A percentile compares a stretch with the other conserved stretches of the same genome.
These are phyloP conservation scores for Penicillium olsonii DNA, from an alignment of 2,329 filamentous ascomycete genomes.

Conservation along the genomic window DNA sequence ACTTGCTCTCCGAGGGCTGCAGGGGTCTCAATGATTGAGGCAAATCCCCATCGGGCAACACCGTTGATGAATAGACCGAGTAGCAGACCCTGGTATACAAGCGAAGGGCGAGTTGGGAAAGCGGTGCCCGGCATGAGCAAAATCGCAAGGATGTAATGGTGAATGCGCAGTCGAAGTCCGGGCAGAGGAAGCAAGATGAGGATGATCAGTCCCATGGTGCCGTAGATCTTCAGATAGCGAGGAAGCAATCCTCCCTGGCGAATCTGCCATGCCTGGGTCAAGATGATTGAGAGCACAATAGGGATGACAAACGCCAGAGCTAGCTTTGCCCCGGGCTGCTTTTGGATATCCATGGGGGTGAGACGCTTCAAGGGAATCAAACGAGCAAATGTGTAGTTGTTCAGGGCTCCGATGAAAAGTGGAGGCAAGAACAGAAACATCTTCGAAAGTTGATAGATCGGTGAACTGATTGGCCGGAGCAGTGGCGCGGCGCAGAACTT, in stretches of 20 bases:
- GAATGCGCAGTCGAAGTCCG: constrained; percentile 78
- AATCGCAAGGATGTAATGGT: constrained; percentile 90
- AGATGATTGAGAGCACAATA: constrained; percentile 65
- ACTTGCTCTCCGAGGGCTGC: constrained; percentile 60
- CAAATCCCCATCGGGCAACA: constrained; percentile 91
- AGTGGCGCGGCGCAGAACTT: constrained; percentile 76
- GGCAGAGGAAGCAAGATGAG: constrained; percentile 72
- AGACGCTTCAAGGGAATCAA: constrained; percentile 90
- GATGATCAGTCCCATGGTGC: constrained; percentile 65
- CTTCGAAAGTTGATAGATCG: constrained; percentile 73
- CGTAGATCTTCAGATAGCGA: constrained; percentile 76
- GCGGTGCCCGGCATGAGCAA: constrained; percentile 84
- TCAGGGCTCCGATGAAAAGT: constrained; percentile 86
- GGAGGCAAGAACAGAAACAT: constrained; percentile 85
- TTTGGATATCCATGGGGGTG: constrained; percentile 83
- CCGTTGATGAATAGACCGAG: constrained; percentile 93
- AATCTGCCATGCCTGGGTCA: constrained; percentile 81
- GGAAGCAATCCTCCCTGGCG: constrained; percentile 80
- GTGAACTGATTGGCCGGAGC: constrained; percentile 66
- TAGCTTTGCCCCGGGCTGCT: constrained; percentile 84
- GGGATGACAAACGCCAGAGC: constrained; percentile 79
- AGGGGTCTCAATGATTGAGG: constrained; percentile 81
- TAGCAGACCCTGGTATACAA: constrained; percentile 87
- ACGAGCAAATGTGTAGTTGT: constrained; percentile 87
- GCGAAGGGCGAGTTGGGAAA: constrained; percentile 79